Percentiles rank a stretch among this genome's conserved stretches.
These are phyloP conservation scores for Hericium coralloides DNA, from an alignment of 768 basidiomycete species.

Conservation along the genomic window DNA sequence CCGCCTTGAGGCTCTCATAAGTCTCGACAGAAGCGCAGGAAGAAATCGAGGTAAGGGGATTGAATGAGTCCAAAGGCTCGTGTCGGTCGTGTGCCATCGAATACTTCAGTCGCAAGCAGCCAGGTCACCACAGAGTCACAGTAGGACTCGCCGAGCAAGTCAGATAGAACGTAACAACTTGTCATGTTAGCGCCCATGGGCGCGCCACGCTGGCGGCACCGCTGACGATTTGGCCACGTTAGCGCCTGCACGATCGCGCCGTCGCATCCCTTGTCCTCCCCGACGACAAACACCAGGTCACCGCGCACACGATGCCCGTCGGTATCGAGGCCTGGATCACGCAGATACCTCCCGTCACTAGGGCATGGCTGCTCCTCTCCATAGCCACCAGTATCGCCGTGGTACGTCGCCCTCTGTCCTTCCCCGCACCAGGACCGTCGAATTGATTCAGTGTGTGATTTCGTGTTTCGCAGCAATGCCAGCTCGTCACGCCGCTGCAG, in stretches of 20 bases:
- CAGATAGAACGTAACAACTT: no score
- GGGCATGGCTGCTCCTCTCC: conserved; percentile 75
- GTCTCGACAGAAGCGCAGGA: no score
- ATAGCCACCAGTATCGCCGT: conserved; percentile 79
- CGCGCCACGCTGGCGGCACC: no score
- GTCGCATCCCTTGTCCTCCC: not conserved
- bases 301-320: conserved; percentile 51
- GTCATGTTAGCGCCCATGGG: no score
- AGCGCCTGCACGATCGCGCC: not conserved
- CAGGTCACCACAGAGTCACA: no score
- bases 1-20: no score
- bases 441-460: not conserved
- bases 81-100: no score
- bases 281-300: not conserved
- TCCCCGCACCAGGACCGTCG: not conserved
- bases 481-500: conserved; percentile 83
- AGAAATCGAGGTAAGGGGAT: no score
- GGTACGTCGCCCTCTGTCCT: conserved; percentile 39
- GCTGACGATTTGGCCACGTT: not conserved
- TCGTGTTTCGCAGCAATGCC: conserved; percentile 65
- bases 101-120: no score
- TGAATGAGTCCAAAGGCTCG: no score
- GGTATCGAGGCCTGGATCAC: conserved; percentile 86
- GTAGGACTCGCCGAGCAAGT: no score
- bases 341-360: conserved; percentile 87